Evolutionary conservation across 768 basidiomycete genomes (phyloP).

Genomic region (Kwoniella botswanensis): DNA sequence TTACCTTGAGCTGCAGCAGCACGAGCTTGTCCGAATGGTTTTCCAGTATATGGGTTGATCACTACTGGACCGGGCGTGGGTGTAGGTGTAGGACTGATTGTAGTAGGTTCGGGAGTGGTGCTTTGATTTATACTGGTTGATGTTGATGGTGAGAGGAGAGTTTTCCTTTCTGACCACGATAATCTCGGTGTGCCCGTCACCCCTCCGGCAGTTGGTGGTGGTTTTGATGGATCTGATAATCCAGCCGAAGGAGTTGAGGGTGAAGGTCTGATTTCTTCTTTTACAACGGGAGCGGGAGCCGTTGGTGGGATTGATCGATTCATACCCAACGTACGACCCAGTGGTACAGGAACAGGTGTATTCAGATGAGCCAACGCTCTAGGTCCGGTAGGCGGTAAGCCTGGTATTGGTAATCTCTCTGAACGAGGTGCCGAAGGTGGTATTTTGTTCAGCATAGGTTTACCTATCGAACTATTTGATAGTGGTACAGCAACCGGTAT

Average conservation of each 20-base stretch:
- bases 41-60: slow-evolving; percentile 13
- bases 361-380: slow-evolving; percentile 28
- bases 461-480: not conserved
- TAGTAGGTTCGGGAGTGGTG: slow-evolving; percentile 12
- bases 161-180: slow-evolving; percentile 44
- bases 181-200: slow-evolving; percentile 21
- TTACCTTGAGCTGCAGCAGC: slow-evolving; percentile 9
- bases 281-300: not conserved
- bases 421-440: slow-evolving; percentile 43
- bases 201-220: slow-evolving; percentile 4
- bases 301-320: not conserved
- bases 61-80: not conserved
- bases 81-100: slow-evolving; percentile 2
- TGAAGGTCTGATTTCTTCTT: slow-evolving; percentile 5
- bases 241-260: not conserved
- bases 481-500: slow-evolving; percentile 5
- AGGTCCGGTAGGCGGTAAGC: slow-evolving; percentile 35
- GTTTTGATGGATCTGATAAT: not conserved
- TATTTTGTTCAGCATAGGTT: slow-evolving; percentile 9
- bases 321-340: slow-evolving; percentile 12
- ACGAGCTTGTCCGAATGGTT: slow-evolving; percentile 14
- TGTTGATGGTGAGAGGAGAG: slow-evolving; percentile 14
- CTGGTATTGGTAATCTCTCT: slow-evolving; percentile 27
- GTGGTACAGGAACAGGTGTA: slow-evolving; percentile 21
- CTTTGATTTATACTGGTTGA: not conserved